A percentile compares a stretch with the other conserved stretches of the same genome.
These are phyloP conservation scores for Pleoardoris graminearum DNA, from an alignment of 2,329 filamentous ascomycete species.

Conservation along the genomic window DNA sequence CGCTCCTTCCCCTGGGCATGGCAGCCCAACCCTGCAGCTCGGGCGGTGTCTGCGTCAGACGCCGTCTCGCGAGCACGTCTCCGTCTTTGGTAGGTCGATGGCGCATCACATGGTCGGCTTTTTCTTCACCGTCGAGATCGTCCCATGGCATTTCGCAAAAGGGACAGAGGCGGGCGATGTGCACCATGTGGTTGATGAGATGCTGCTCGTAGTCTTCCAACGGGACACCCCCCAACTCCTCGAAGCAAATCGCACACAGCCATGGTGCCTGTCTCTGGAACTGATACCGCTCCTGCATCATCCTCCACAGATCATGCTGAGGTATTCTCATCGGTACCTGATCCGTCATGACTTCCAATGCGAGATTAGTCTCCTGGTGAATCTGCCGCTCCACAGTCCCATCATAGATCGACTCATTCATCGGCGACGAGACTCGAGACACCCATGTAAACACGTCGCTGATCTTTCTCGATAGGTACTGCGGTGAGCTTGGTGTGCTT, in stretches of 20 bases:
- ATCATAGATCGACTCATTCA: neutral
- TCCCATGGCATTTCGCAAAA: neutral
- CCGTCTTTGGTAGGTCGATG: neutral
- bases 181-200: neutral
- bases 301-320: neutral
- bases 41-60: neutral
- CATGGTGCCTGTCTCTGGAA: neutral
- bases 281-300: neutral
- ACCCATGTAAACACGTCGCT: conserved; percentile 16
- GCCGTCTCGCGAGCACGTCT: neutral
- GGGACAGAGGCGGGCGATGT: neutral
- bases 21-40: neutral
- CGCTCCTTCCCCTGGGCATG: neutral
- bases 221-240: neutral
- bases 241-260: neutral
- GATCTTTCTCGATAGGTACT: conserved; percentile 9
- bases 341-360: neutral
- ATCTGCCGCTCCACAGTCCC: neutral
- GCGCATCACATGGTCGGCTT: neutral
- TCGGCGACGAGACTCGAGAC: neutral
- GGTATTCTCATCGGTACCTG: neutral
- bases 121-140: neutral
- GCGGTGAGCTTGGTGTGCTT: neutral
- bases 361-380: neutral
- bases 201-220: neutral